Percentiles rank a stretch among this genome's conserved stretches.
phyloP scores from a whole-genome alignment of 805 yeast genomes.

The Trichomonascus vanleenenianus region DNA sequence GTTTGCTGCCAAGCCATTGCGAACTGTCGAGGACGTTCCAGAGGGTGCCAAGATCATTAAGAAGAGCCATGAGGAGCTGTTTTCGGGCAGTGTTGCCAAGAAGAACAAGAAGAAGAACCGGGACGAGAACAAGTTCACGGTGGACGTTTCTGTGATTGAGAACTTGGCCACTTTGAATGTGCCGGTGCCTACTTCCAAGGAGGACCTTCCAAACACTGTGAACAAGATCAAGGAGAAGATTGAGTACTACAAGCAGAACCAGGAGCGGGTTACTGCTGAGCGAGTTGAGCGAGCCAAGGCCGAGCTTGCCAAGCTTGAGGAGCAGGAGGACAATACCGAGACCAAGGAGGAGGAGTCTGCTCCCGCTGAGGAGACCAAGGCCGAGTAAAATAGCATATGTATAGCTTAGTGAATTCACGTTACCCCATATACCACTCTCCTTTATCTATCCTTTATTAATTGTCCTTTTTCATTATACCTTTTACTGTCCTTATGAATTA shows the following conservation, averaged over 20 bases:
- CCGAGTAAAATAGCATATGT: neutral
- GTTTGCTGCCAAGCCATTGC: conserved; percentile 22
- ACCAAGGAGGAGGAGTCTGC: conserved; percentile 1
- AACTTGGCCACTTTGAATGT: conserved; percentile 62
- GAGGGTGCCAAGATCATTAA: conserved; percentile 55
- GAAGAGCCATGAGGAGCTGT: conserved; percentile 54
- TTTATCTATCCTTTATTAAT: too few species aligned
- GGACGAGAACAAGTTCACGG: conserved; percentile 43
- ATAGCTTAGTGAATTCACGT: too few species aligned
- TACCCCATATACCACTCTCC: too few species aligned
- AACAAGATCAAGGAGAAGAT: conserved; percentile 66
- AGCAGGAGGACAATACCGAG: too few species aligned
- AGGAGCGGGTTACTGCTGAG: conserved; percentile 72
- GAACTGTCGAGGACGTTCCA: conserved; percentile 45
- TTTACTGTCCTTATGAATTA: too few species aligned
- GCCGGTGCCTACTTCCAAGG: conserved; percentile 6
- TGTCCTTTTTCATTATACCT: too few species aligned
- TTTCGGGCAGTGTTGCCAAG: conserved; percentile 47
- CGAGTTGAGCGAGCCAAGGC: conserved; percentile 71
- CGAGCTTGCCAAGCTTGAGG: conserved; percentile 59
- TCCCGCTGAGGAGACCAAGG: neutral
- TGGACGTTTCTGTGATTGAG: conserved; percentile 75
- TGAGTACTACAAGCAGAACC: conserved; percentile 57
- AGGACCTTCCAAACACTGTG: conserved; percentile 39
- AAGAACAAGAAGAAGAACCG: conserved; percentile 38